Evolutionary conservation across 2,329 filamentous ascomycete species (phyloP).

Genomic region (Penicillium brasilianum): DNA sequence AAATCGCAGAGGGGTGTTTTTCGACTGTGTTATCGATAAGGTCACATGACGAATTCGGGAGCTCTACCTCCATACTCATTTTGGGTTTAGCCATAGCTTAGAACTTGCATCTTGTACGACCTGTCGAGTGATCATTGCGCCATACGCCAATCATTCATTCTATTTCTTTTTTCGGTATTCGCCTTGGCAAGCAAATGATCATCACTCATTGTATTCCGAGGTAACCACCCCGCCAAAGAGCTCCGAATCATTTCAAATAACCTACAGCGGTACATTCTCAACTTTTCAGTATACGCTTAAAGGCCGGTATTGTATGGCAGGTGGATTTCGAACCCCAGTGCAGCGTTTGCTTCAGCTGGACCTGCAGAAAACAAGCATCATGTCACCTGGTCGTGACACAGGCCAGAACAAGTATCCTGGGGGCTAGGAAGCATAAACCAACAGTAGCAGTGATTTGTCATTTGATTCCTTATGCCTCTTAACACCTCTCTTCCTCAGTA

Average conservation of each 20-base stretch:
- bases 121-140: neutral
- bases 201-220: neutral
- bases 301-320: neutral
- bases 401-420: neutral
- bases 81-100: too few species aligned
- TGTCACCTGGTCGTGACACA: constrained; percentile 21
- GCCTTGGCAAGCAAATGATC: too few species aligned
- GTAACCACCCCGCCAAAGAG: neutral
- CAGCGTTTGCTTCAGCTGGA: constrained; percentile 16
- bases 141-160: neutral
- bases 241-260: neutral
- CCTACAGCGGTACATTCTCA: neutral
- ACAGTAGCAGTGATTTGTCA: neutral
- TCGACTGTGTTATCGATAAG: constrained; percentile 34
- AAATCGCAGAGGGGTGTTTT: constrained; percentile 27
- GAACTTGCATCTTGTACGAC: neutral
- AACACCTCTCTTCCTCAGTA: too few species aligned
- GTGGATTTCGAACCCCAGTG: constrained; percentile 14
- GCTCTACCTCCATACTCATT: neutral
- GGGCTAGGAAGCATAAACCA: neutral
- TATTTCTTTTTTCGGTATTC: too few species aligned
- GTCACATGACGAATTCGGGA: constrained; percentile 21
- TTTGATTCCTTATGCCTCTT: neutral
- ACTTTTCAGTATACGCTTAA: too few species aligned
- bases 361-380: constrained; percentile 21